A percentile compares a stretch with the other conserved stretches of the same genome.
These are phyloP conservation scores for Saccharum hybrid DNA, from an alignment of 202 grass and related monocot species.

Conservation along the genomic window DNA sequence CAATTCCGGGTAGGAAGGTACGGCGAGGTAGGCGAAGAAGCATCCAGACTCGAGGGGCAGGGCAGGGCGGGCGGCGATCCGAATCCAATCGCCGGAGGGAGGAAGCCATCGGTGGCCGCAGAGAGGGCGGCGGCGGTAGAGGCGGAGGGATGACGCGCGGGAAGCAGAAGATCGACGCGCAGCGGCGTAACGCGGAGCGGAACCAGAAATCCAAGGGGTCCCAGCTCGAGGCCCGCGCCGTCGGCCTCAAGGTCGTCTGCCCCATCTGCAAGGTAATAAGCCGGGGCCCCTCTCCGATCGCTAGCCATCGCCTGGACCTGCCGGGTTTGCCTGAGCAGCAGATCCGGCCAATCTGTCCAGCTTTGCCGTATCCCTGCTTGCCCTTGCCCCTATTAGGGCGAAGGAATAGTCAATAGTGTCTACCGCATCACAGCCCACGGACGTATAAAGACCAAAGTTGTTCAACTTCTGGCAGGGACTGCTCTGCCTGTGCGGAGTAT, in stretches of 20 bases:
- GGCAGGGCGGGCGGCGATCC: background rate
- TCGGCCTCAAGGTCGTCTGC: slow-evolving; percentile 89
- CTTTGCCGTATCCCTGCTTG: background rate
- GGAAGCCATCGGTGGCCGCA: background rate
- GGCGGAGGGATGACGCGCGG: slow-evolving; percentile 68
- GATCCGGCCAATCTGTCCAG: background rate
- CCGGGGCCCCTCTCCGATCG: background rate
- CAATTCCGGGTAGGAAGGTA: background rate
- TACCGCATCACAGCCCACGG: background rate
- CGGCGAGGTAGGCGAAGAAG: background rate
- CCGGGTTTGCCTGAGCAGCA: background rate
- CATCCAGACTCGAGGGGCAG: slow-evolving; percentile 19
- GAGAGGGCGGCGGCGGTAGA: background rate
- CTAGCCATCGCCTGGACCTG: background rate
- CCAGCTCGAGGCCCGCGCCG: slow-evolving; percentile 88
- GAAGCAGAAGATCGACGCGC: slow-evolving; percentile 99
- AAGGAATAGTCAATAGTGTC: too few species aligned
- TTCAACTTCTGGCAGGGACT: background rate
- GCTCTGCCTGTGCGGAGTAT: background rate
- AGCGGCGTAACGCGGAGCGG: slow-evolving; percentile 81
- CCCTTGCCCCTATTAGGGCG: too few species aligned
- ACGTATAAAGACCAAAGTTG: background rate
- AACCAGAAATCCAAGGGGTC: slow-evolving; percentile 93
- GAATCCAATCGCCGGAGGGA: slow-evolving; percentile 31
- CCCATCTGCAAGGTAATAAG: slow-evolving; percentile 84